These are phyloP conservation scores for Grosmannia clavigera DNA, from an alignment of 2,329 filamentous ascomycete species.

Conservation along the genomic window DNA sequence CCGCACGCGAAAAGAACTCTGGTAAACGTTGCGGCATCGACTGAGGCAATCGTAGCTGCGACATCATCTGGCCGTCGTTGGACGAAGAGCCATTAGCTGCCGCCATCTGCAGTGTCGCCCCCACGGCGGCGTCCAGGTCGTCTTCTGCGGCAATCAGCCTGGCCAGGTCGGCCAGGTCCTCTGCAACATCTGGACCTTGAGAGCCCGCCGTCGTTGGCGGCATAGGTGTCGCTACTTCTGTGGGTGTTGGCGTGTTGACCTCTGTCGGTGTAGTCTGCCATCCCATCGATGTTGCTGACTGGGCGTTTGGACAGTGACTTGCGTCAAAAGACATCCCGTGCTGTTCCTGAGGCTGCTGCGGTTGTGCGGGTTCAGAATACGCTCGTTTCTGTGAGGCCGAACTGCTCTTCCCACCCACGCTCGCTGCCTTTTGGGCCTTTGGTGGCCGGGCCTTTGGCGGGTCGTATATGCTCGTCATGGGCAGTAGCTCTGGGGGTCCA, in stretches of 20 bases:
- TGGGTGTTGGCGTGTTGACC: not conserved
- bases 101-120: not conserved
- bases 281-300: not conserved
- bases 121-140: not conserved
- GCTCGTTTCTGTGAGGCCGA: slow-evolving; percentile 9
- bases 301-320: not conserved
- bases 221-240: not conserved
- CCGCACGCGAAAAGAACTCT: slow-evolving; percentile 1
- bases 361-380: slow-evolving; percentile 8
- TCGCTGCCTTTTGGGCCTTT: slow-evolving; percentile 4
- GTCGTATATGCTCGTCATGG: slow-evolving; percentile 30
- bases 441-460: slow-evolving; percentile 13
- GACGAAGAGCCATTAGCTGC: not conserved
- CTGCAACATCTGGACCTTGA: not conserved
- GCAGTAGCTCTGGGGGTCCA: slow-evolving; percentile 29
- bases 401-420: not conserved
- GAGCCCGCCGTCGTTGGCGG: not conserved
- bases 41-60: not conserved
- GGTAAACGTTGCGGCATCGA: not conserved
- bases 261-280: no score
- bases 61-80: not conserved
- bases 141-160: not conserved
- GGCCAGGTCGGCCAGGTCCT: not conserved
- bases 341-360: not conserved
- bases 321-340: not conserved